Evolutionary conservation across 2,329 filamentous ascomycete species (phyloP).

Genomic region (Cordyceps fumosorosea): DNA sequence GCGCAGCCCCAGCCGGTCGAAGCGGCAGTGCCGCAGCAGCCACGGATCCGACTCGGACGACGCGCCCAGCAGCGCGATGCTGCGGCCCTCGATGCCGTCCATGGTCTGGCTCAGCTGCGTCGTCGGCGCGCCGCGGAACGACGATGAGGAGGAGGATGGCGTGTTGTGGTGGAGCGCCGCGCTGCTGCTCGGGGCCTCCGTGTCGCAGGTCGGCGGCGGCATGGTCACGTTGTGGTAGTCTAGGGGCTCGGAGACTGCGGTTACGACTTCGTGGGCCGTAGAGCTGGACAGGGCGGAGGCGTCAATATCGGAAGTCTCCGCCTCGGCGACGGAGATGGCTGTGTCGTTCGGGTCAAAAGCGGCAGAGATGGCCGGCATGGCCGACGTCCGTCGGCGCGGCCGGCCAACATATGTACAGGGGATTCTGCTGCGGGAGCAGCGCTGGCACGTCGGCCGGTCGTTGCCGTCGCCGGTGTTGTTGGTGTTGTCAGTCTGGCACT

Average conservation of each 20-base stretch:
- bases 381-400: slow-evolving; percentile 5
- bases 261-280: not conserved
- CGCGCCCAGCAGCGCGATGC: slow-evolving; percentile 25
- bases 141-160: slow-evolving; percentile 5
- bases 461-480: not conserved
- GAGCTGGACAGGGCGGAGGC: not conserved
- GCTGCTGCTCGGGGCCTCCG: not conserved
- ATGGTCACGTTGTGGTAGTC: not conserved
- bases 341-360: not conserved
- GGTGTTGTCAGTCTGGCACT: slow-evolving; percentile 10
- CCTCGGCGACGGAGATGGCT: not conserved
- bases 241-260: not conserved
- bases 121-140: not conserved
- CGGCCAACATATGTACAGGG: slow-evolving; percentile 14
- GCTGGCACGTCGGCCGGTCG: slow-evolving; percentile 5
- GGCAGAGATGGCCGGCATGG: not conserved
- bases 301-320: not conserved
- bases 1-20: slow-evolving; percentile 29
- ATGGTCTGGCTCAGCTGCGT: slow-evolving; percentile 19
- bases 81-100: slow-evolving; percentile 24
- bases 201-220: no score
- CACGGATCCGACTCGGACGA: slow-evolving; percentile 30
- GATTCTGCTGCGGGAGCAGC: slow-evolving; percentile 7
- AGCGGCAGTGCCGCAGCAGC: slow-evolving; percentile 29
- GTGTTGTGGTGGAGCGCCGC: not conserved